phyloP scores from a whole-genome alignment of 345 rosid genomes.

The Lumnitzera littorea region DNA sequence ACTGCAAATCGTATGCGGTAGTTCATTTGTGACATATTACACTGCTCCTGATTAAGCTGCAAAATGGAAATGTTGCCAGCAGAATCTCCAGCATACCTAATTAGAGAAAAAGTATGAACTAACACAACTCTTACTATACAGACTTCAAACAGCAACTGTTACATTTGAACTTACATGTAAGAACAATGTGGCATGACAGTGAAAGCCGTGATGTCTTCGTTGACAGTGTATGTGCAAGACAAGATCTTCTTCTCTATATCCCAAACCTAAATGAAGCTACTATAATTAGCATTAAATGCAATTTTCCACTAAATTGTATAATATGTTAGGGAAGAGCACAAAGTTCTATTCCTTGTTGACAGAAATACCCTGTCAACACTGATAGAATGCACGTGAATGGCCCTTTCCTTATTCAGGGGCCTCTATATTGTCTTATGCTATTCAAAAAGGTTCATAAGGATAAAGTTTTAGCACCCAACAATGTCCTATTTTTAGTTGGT shows the following conservation, averaged over 20 bases:
- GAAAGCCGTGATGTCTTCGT: constrained; percentile 58
- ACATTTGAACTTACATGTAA: constrained; percentile 52
- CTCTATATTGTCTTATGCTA: too few relatives aligned
- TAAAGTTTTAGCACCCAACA: too few relatives aligned
- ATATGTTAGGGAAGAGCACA: background rate
- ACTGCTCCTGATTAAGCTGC: constrained; percentile 47
- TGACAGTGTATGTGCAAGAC: constrained; percentile 41
- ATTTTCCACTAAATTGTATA: background rate
- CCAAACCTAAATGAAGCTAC: constrained; percentile 56
- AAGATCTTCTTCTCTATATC: constrained; percentile 59
- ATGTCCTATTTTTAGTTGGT: too few relatives aligned
- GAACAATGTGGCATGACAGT: constrained; percentile 49
- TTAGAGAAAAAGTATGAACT: constrained; percentile 6
- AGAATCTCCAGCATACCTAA: constrained; percentile 79
- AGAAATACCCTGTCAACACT: too few relatives aligned
- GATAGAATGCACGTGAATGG: too few relatives aligned
- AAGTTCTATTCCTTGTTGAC: background rate
- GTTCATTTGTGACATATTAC: constrained; percentile 38
- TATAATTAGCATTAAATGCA: constrained; percentile 9
- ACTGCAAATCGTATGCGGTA: constrained; percentile 66
- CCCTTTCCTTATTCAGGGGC: too few relatives aligned
- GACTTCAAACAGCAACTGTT: background rate
- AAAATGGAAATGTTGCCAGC: constrained; percentile 62
- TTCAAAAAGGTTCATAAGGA: too few relatives aligned
- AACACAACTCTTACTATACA: background rate